A percentile compares a stretch with the other conserved stretches of the same genome.
These are phyloP conservation scores for Neolentinus lepideus DNA, from an alignment of 1,284 basidiomycete genomes.

Conservation along the genomic window DNA sequence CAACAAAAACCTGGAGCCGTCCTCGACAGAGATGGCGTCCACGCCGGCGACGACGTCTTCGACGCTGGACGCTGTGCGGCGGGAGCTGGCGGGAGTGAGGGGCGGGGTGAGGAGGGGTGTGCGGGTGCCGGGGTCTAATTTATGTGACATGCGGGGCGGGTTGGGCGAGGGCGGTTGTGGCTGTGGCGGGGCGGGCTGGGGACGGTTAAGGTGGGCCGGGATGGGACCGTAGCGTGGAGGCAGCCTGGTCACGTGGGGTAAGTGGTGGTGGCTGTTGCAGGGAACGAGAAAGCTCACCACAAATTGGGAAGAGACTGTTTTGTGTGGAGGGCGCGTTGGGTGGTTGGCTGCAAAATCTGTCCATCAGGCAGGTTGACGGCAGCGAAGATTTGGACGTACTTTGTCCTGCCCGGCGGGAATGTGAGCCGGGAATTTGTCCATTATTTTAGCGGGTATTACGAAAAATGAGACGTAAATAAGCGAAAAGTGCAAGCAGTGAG, in stretches of 20 bases:
- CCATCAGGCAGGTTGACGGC: not conserved
- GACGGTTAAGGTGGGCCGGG: not conserved
- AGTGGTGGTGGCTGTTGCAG: not conserved
- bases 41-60: not conserved
- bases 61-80: not conserved
- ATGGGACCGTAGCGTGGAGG: not conserved
- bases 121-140: not conserved
- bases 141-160: not conserved
- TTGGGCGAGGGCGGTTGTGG: not conserved
- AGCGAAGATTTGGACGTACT: not conserved
- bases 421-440: not conserved
- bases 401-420: not conserved
- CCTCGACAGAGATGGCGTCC: not conserved
- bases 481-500: not conserved
- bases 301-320: conserved; percentile 1
- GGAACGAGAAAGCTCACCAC: not conserved
- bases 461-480: not conserved
- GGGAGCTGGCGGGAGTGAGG: not conserved
- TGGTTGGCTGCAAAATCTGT: not conserved
- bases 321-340: not conserved
- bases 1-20: not conserved
- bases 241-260: not conserved
- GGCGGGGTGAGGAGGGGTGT: not conserved
- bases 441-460: not conserved
- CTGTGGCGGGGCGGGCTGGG: not conserved